A percentile compares a stretch with the other conserved stretches of the same genome.
Evolutionary conservation across 129 eudicot species (phyloP).

Genomic region (Pseudognaphalium luteoalbum): DNA sequence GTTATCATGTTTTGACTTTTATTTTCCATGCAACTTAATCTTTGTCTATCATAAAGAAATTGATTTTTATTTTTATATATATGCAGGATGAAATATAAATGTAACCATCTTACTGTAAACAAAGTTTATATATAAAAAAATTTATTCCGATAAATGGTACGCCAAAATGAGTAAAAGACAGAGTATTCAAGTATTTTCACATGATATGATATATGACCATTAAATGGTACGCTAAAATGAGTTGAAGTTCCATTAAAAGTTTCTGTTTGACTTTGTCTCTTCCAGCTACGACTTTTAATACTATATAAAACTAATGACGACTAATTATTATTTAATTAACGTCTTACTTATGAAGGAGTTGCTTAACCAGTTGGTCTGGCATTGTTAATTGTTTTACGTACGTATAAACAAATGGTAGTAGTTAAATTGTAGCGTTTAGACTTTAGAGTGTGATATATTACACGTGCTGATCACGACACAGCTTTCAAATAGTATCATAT

Average conservation of each 20-base stretch:
- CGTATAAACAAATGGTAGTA: no score
- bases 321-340: background rate
- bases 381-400: background rate
- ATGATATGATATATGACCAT: background rate
- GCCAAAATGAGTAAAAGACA: background rate
- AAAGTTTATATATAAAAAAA: no score
- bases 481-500: no score
- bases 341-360: background rate
- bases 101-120: background rate
- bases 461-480: no score
- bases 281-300: background rate
- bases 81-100: background rate
- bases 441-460: no score
- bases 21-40: background rate
- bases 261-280: conserved; percentile 7
- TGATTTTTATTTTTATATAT: no score
- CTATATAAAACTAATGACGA: background rate
- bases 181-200: no score
- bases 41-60: background rate
- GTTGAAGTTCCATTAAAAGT: background rate
- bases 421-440: no score
- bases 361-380: background rate
- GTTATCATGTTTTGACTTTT: conserved; percentile 30
- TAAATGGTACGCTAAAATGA: conserved; percentile 2
- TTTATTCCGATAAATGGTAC: background rate